phyloP scores from a whole-genome alignment of 306 rosid genomes.

The Fragaria vesca region DNA sequence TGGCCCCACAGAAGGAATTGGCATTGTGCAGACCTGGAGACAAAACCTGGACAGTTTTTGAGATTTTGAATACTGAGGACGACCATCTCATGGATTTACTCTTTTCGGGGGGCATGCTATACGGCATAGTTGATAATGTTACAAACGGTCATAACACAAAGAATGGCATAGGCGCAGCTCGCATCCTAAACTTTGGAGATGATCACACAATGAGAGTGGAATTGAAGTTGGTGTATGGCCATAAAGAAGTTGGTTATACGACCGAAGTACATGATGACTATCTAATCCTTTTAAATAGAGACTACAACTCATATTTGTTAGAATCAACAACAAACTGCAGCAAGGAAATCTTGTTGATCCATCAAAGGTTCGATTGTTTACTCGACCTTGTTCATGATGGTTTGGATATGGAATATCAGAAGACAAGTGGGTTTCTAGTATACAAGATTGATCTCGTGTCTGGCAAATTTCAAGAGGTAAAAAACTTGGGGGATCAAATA shows the following conservation, averaged over 20 bases:
- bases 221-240: conserved; percentile 2
- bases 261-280: neutral
- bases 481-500: neutral
- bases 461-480: neutral
- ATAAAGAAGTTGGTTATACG: no score
- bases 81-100: no score
- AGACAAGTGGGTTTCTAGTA: neutral
- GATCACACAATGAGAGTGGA: neutral
- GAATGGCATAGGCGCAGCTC: neutral
- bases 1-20: neutral
- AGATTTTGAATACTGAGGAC: neutral
- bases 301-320: neutral
- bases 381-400: neutral
- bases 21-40: conserved; percentile 7
- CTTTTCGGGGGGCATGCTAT: neutral
- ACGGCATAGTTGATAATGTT: neutral
- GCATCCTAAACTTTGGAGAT: neutral
- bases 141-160: no score
- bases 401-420: neutral
- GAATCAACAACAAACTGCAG: neutral
- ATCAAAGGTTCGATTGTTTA: neutral
- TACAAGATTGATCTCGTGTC: neutral
- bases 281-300: neutral
- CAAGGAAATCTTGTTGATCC: neutral
- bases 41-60: neutral